phyloP scores from a whole-genome alignment of 2,329 filamentous ascomycete genomes.

The Oidium heveae region DNA sequence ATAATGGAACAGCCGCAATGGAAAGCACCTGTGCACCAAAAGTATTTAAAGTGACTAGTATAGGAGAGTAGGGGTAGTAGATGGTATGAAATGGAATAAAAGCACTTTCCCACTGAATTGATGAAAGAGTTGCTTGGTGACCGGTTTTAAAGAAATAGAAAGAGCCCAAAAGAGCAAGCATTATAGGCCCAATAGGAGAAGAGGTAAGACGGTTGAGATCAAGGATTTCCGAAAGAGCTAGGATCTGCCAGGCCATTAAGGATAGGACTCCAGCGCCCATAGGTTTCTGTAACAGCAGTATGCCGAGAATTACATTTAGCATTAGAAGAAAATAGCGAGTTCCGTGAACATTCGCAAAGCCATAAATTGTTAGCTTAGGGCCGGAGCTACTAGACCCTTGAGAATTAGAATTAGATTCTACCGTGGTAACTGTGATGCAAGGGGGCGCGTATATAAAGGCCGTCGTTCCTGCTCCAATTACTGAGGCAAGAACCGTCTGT shows the following conservation, averaged over 20 bases:
- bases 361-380: slow-evolving; percentile 50
- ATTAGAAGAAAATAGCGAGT: slow-evolving; percentile 70
- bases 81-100: slow-evolving; percentile 72
- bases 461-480: slow-evolving; percentile 59
- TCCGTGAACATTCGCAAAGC: slow-evolving; percentile 83
- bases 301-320: slow-evolving; percentile 49
- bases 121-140: slow-evolving; percentile 67
- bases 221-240: slow-evolving; percentile 45
- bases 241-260: slow-evolving; percentile 66
- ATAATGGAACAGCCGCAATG: slow-evolving; percentile 51
- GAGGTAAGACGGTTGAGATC: slow-evolving; percentile 34
- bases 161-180: slow-evolving; percentile 69
- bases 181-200: slow-evolving; percentile 55
- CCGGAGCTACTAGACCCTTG: slow-evolving; percentile 15
- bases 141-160: slow-evolving; percentile 97
- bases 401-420: slow-evolving; percentile 5
- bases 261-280: slow-evolving; percentile 75
- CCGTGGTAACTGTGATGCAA: slow-evolving; percentile 44
- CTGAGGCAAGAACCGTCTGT: slow-evolving; percentile 54
- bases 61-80: slow-evolving; percentile 68
- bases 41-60: slow-evolving; percentile 63
- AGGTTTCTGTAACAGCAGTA: slow-evolving; percentile 69
- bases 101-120: slow-evolving; percentile 87
- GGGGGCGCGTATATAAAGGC: slow-evolving; percentile 73
- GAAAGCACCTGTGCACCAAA: slow-evolving; percentile 76